phyloP scores from a whole-genome alignment of 192 early-diverging fungal species.

The Backusella morwellensis region DNA sequence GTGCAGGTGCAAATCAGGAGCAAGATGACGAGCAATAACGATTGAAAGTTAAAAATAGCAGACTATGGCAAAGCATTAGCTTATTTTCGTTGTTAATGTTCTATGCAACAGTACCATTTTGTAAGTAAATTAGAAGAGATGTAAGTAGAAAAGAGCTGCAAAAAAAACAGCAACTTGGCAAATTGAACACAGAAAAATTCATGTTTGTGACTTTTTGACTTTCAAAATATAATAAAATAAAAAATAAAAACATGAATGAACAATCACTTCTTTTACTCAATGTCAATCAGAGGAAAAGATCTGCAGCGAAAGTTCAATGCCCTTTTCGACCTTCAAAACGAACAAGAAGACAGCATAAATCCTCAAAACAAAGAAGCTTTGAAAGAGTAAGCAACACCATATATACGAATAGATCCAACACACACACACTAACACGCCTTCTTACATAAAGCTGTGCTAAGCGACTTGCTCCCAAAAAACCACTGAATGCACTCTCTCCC shows the following conservation, averaged over 20 bases:
- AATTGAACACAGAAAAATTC: neutral
- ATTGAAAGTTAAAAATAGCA: conserved; percentile 96
- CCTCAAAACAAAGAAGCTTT: neutral
- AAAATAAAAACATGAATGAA: neutral
- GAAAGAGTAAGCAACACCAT: neutral
- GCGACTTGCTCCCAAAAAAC: neutral
- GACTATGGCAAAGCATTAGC: conserved; percentile 57
- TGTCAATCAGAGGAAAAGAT: neutral
- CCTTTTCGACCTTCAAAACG: neutral
- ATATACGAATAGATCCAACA: neutral
- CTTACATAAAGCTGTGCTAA: neutral
- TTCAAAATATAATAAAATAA: neutral
- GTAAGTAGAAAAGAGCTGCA: neutral
- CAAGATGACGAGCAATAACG: conserved; percentile 86
- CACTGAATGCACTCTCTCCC: neutral
- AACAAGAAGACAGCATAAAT: neutral
- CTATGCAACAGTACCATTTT: neutral
- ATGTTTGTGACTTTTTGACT: neutral
- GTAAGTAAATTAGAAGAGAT: neutral
- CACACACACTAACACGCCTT: too few relatives aligned
- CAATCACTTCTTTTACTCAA: neutral
- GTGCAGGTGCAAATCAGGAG: conserved; percentile 97
- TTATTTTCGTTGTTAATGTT: neutral
- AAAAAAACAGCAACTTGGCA: neutral
- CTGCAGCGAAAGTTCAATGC: neutral